phyloP scores from a whole-genome alignment of 805 yeast genomes.

The Isabelozyma gotoi region DNA sequence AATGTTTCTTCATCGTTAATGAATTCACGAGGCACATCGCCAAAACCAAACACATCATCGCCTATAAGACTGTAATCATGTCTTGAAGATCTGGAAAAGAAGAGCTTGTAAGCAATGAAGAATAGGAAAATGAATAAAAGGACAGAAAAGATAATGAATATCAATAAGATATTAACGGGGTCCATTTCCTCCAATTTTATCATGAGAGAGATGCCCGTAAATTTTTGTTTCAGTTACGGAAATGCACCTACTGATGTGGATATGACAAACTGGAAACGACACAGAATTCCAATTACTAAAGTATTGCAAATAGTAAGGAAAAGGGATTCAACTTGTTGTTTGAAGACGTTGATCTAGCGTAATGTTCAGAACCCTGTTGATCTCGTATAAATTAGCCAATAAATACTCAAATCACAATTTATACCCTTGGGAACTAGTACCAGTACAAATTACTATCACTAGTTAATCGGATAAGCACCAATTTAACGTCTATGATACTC shows the following conservation, averaged over 20 bases:
- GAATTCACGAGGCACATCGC: conserved; percentile 34
- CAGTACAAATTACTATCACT: too few species aligned
- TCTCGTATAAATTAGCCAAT: too few species aligned
- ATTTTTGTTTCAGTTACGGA: not conserved
- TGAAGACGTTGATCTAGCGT: too few species aligned
- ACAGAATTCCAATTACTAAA: too few species aligned
- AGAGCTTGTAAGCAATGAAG: conserved; percentile 8
- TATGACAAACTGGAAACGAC: too few species aligned
- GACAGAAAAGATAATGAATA: conserved; percentile 7
- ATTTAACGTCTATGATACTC: too few species aligned
- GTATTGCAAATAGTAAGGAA: too few species aligned
- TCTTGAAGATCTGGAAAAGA: conserved; percentile 5
- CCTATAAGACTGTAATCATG: conserved; percentile 8
- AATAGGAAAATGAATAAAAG: conserved; percentile 7
- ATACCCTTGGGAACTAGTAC: too few species aligned
- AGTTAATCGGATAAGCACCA: too few species aligned
- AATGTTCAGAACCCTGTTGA: too few species aligned
- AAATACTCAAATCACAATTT: too few species aligned
- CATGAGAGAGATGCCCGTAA: not conserved
- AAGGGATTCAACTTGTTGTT: too few species aligned
- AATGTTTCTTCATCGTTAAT: conserved; percentile 41
- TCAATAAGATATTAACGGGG: conserved; percentile 4
- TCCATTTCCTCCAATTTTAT: not conserved
- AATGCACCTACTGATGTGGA: not conserved
- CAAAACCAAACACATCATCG: conserved; percentile 7